These are phyloP conservation scores for Aspergillus glaucus DNA, from an alignment of 2,329 filamentous ascomycete genomes.

Conservation along the genomic window DNA sequence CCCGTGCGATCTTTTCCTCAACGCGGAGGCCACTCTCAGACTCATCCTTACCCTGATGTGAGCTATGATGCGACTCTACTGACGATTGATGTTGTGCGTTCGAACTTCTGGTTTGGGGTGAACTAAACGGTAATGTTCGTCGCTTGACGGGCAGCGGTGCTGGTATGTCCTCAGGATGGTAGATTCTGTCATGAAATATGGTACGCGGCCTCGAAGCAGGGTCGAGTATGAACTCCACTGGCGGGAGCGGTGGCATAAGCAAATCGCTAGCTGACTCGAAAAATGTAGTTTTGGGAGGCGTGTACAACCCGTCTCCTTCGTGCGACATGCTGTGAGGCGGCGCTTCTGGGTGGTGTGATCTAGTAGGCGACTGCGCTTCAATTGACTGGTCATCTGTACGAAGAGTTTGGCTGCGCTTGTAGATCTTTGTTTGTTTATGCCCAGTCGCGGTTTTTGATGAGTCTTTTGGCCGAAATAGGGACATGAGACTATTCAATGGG, in stretches of 20 bases:
- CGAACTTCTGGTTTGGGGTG: slow-evolving; percentile 14
- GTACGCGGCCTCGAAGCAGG: slow-evolving; percentile 74
- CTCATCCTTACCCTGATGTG: slow-evolving; percentile 4
- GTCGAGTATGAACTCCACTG: slow-evolving; percentile 74
- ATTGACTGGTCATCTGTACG: slow-evolving; percentile 20
- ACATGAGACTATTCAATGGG: slow-evolving; percentile 61
- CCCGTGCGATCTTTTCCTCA: slow-evolving; percentile 94
- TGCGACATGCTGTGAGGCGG: slow-evolving; percentile 47
- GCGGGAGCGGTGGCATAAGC: slow-evolving; percentile 80
- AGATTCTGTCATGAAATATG: slow-evolving; percentile 95
- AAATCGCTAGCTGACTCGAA: slow-evolving; percentile 93
- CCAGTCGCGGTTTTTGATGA: slow-evolving; percentile 42
- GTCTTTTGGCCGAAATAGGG: slow-evolving; percentile 62
- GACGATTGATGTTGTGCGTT: slow-evolving; percentile 5
- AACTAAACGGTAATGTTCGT: slow-evolving; percentile 33
- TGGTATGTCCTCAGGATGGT: slow-evolving; percentile 89
- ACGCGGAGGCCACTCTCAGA: slow-evolving; percentile 62
- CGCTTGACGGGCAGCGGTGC: slow-evolving; percentile 55
- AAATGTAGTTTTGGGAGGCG: slow-evolving; percentile 83
- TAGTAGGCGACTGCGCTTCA: slow-evolving; percentile 4
- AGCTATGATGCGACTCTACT: slow-evolving; percentile 8
- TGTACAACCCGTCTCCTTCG: slow-evolving; percentile 49
- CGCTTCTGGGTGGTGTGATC: slow-evolving; percentile 8
- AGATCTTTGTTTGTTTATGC: slow-evolving; percentile 54
- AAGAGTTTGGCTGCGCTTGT: slow-evolving; percentile 71